Evolutionary conservation across 257 asterid genomes (phyloP), one percentile per base, ranked within the genome.

Genomic region (Solanum acaule): DNA sequence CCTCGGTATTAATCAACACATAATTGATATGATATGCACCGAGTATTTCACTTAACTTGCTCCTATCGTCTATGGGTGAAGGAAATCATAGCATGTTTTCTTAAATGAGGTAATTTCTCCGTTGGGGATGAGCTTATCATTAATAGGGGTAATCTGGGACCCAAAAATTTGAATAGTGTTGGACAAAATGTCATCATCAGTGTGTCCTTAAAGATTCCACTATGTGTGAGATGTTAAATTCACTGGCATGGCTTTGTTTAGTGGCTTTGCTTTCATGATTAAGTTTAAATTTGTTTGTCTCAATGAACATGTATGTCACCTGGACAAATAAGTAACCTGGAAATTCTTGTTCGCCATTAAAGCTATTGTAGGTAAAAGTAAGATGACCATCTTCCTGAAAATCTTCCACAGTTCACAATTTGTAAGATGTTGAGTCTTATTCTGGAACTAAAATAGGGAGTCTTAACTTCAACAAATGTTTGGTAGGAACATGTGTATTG

Each of bases 151-250:
- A 87, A 94, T 87, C 12, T 73, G 56, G 29, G 98, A 93, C 2
- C 93, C 97, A 4, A 86, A 87, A 61, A 96, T 90, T 71, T 91
- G 95, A 92, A 95, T 88, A 0, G 89, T 90, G 87, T 95, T 96
- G 0, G 98, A 92, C 1, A 95, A 73, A 3, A 95, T 93, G 88
- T 91, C 79, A 9, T 98, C 98, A 6, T 93, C 94, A 7, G 31
- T 88, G 40, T 95, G 98, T 86, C 99, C 98, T 1, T 89, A 95
- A 1, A 96, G 96, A 72, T 96, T 96, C 98, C 98, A 96, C 84
- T 96, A 96, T 8, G 95, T 88, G 91, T 96, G 98, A 77, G 98
- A 93, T 14, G 96, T 98, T 25, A 96, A 91, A 84, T 96, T 95
- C 23, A 96, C 90, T 5, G 98, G 98, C 23, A 31, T 31, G 33